phyloP scores from a whole-genome alignment of 2,329 filamentous ascomycete species.

The Canariomyces notabilis region DNA sequence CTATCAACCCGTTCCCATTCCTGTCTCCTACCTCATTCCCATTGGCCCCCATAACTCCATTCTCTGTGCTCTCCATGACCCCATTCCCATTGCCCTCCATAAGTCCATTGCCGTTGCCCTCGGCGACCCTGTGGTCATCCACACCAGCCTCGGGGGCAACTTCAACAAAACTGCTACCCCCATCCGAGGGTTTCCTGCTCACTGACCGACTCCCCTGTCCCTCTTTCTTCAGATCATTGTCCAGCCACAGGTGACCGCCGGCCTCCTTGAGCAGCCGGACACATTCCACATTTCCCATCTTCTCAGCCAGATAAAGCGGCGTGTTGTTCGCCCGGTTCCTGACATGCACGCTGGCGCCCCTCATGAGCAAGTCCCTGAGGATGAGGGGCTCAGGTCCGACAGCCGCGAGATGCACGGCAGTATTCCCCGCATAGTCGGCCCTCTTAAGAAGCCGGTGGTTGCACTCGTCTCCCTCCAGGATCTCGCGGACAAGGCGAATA shows the following conservation, averaged over 20 bases:
- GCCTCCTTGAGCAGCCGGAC: slow-evolving; percentile 51
- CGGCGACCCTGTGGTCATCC: background rate
- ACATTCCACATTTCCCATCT: slow-evolving; percentile 50
- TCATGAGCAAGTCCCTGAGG: slow-evolving; percentile 52
- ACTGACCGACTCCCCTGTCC: slow-evolving; percentile 14
- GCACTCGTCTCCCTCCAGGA: slow-evolving; percentile 60
- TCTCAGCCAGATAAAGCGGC: slow-evolving; percentile 58
- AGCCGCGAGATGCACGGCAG: slow-evolving; percentile 55
- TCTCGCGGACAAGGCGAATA: slow-evolving; percentile 57
- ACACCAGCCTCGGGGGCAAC: background rate
- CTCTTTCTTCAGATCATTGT: slow-evolving; percentile 33
- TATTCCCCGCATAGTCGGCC: slow-evolving; percentile 78
- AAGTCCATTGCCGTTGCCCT: background rate
- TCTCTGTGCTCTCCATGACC: background rate
- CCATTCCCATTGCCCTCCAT: background rate
- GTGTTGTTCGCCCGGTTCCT: slow-evolving; percentile 62
- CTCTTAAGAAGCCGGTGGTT: slow-evolving; percentile 59
- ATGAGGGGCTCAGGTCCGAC: slow-evolving; percentile 51
- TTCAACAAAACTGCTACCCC: background rate
- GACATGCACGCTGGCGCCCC: slow-evolving; percentile 62
- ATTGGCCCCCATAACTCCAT: background rate
- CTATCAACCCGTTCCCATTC: slow-evolving; percentile 2
- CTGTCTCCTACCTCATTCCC: background rate
- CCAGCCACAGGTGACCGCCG: slow-evolving; percentile 55
- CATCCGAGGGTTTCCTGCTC: slow-evolving; percentile 2